Conservation (phyloP, 1,284 basidiomycete genomes). For the Naganishia sp. region DNA sequence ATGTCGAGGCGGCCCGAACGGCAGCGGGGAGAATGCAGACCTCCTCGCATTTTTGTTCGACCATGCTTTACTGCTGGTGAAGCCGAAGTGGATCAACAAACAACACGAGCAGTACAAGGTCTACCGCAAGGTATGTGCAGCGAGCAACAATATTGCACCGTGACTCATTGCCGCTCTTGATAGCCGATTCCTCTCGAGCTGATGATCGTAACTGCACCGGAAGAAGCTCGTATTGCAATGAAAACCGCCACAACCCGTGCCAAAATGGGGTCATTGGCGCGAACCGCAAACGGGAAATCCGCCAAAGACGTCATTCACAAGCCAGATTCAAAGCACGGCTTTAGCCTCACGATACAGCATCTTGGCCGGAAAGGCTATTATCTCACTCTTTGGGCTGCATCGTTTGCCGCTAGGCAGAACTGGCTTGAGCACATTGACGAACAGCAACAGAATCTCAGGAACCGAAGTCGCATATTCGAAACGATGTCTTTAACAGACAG, state of each 20-base stretch:
- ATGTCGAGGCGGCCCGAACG: slow-evolving; percentile 73
- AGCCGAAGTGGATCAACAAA: slow-evolving; percentile 81
- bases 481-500: slow-evolving; percentile 80
- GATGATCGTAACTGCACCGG: slow-evolving; percentile 77
- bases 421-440: slow-evolving; percentile 92
- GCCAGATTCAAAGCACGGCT: slow-evolving; percentile 80
- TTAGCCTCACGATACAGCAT: slow-evolving; percentile 89
- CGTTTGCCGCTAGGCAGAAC: slow-evolving; percentile 81
- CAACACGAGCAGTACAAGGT: slow-evolving; percentile 85
- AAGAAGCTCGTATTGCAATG: slow-evolving; percentile 60
- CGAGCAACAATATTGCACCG: neutral
- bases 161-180: neutral
- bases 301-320: slow-evolving; percentile 52
- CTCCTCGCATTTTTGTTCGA: slow-evolving; percentile 94
- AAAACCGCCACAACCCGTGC: slow-evolving; percentile 51
- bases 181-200: slow-evolving; percentile 96
- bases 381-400: slow-evolving; percentile 88
- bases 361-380: slow-evolving; percentile 92
- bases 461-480: slow-evolving; percentile 85
- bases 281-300: slow-evolving; percentile 39
- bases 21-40: slow-evolving; percentile 79
- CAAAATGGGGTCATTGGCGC: slow-evolving; percentile 45
- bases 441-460: slow-evolving; percentile 82
- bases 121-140: slow-evolving; percentile 74
- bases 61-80: slow-evolving; percentile 93